Evolutionary conservation across 148 eudicot genomes (phyloP), one percentile per base, ranked within the genome.

Genomic region (Diospyros lotus): DNA sequence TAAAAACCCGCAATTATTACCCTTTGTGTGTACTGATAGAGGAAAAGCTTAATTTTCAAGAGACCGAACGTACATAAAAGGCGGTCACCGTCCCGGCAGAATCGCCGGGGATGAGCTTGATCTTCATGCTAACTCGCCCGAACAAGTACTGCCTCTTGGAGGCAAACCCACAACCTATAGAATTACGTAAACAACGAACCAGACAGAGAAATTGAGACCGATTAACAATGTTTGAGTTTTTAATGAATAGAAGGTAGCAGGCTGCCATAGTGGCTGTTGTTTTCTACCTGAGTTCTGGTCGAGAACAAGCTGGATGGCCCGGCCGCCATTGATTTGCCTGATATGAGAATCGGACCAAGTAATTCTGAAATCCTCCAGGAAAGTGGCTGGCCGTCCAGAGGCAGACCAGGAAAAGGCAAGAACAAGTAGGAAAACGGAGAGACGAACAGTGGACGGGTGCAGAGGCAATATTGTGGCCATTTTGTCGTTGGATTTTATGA

Each of bases 21-120:
- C n/a, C n/a, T n/a, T n/a, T n/a, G n/a, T n/a, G n/a, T n/a, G n/a
- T n/a, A n/a, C n/a, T n/a, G n/a, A n/a, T n/a, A n/a, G n/a, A n/a
- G n/a, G n/a, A n/a, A n/a, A n/a, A n/a, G 4, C 14, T 52, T 66
- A 6, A 3, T n/a, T 28, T 60, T 60, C 10, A 6, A 65, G 4
- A 1, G 2, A 6, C 12, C 0, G 1, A 44, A 78, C 93, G 54
- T 74, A 91, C 98, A 42, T 93, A 93, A 59, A 91, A 93, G 8
- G 98, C 97, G 15, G 98, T 89, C 60, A 93, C 98, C 3, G 98
- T 93, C 60, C 98, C 98, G 0, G 98, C 98, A 45, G 97, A 91
- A 68, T 93, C 98, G 46, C 98, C 98, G 0, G 90, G 87, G 9
- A 93, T 78, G 38, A 93, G 94, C 79, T 93, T 93, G 81, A 93